Evolutionary conservation across 768 basidiomycete genomes (phyloP), one percentile per base, ranked within the genome.

Genomic region (Mycena rebaudengoi): DNA sequence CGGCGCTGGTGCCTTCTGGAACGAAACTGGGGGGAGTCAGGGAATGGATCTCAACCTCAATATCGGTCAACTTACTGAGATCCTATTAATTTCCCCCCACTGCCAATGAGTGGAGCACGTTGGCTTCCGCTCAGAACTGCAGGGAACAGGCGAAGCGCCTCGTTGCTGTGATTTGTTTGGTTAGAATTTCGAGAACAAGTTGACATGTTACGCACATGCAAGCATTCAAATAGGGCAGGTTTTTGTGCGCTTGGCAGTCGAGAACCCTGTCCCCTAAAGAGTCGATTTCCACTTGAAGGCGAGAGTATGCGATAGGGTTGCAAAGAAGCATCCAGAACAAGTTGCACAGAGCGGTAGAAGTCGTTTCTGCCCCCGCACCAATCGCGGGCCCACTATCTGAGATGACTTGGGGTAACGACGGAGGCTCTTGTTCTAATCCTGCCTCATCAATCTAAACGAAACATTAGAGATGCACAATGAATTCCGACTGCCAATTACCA

Each of bases 141-240:
- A 1, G 81, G 81, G 40, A 75, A 70, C 10, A 82, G 65, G 8
- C 80, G 78, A 13, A 81, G 70, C 11, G 75, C 69, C 62, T 82
- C 80, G 44, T 78, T 79, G 45, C 80, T 82, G 59, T n/a, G 41
- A n/a, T 23, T 13, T 20, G 51, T 33, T 23, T 14, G 40, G 26
- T 50, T 26, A 52, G 49, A 32, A 26, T 12, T 30, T 13, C 64
- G 21, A 20, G n/a, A 29, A 14, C 7, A 33, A 20, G 21, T 30
- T 13, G 3, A 14, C 26, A 3, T 12, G 41, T 14, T 45, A 74
- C 78, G 29, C 57, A 80, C 79, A 80, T 73, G 23, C 75, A 73
- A 16, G 75, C 78, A 46, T 80, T 79, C 40, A 79, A 51, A 35
- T 77, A 75, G 33, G 65, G 67, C 32, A 76, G 45, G 5, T 61